Conservation (phyloP, 2,329 filamentous ascomycete genomes). For the Pseudohalonectria lignicola region DNA sequence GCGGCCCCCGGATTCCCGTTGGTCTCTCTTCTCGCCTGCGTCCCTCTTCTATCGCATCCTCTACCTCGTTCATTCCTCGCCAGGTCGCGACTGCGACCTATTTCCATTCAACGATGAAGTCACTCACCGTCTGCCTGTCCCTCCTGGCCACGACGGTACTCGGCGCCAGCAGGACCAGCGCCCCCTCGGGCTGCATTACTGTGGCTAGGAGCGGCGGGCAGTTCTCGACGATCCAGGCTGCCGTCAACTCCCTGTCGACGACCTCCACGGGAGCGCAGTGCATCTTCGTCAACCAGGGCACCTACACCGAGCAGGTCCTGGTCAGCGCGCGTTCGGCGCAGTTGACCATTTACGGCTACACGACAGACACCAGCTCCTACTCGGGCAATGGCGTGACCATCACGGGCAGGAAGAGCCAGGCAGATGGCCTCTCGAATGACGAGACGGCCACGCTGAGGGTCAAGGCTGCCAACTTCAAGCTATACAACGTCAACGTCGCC, state of each 20-base stretch:
- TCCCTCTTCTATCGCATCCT: no score
- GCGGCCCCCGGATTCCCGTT: no score
- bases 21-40: no score
- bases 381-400: conserved; percentile 45
- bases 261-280: conserved; percentile 36
- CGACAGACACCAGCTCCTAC: conserved; percentile 39
- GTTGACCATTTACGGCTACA: conserved; percentile 43
- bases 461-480: conserved; percentile 36
- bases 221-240: conserved; percentile 31
- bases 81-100: no score
- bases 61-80: no score
- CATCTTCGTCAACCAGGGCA: conserved; percentile 52
- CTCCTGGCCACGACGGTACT: conserved; percentile 2
- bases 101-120: background rate
- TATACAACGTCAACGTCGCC: conserved; percentile 50
- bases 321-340: conserved; percentile 33
- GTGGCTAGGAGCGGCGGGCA: background rate
- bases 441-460: conserved; percentile 32
- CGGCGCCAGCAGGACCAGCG: conserved; percentile 1
- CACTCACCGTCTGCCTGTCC: background rate
- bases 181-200: conserved; percentile 1
- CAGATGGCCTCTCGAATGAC: conserved; percentile 38
- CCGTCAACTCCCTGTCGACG: conserved; percentile 46
- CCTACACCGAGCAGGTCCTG: conserved; percentile 50
- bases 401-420: conserved; percentile 30